phyloP scores from a whole-genome alignment of 306 rosid genomes.

The Gillenia trifoliata region DNA sequence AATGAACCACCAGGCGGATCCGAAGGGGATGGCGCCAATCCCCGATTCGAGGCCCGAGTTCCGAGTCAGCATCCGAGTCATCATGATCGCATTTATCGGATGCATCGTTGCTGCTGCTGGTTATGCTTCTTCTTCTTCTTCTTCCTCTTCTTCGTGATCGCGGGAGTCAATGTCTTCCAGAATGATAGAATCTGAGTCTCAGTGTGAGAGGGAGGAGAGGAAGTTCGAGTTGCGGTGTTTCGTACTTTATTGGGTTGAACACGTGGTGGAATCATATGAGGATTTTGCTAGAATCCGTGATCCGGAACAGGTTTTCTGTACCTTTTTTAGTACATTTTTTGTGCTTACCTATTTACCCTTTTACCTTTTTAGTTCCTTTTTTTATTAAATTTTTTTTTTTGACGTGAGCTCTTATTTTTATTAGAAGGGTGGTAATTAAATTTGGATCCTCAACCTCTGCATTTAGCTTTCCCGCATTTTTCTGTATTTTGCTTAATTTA shows the following conservation, averaged over 20 bases:
- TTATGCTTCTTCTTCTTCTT: neutral
- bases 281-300: neutral
- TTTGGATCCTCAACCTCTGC: no score
- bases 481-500: no score
- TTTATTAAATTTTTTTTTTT: no score
- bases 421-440: no score
- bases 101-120: slow-evolving; percentile 24
- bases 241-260: neutral
- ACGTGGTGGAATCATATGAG: neutral
- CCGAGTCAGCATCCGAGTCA: slow-evolving; percentile 54
- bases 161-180: neutral
- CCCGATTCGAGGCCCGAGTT: slow-evolving; percentile 27
- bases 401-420: no score
- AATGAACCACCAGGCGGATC: slow-evolving; percentile 63
- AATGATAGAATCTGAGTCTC: slow-evolving; percentile 1
- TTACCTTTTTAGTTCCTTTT: no score
- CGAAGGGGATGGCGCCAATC: slow-evolving; percentile 38
- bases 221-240: neutral
- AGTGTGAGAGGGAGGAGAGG: neutral
- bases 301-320: neutral
- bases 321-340: neutral
- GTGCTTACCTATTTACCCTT: no score
- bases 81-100: slow-evolving; percentile 40
- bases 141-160: neutral
- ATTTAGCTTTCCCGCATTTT: no score